Evolutionary conservation across 2,329 filamentous ascomycete species (phyloP).

Genomic region (Hypoxylon sp.): DNA sequence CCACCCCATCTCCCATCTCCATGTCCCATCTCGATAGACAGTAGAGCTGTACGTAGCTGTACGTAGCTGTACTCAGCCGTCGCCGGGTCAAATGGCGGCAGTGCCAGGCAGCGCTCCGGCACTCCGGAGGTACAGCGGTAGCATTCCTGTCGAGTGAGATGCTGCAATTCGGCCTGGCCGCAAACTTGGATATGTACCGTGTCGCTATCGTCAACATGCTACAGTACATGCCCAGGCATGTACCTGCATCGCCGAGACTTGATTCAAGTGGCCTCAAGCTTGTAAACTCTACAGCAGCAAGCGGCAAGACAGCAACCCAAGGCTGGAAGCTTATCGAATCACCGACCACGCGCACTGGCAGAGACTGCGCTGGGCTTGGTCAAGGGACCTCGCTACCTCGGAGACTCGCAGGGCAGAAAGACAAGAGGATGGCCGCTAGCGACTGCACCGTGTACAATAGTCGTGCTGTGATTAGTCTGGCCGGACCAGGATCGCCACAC

Average conservation of each 20-base stretch:
- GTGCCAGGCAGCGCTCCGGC: conserved; percentile 21
- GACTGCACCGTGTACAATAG: conserved; percentile 43
- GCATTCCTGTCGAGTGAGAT: conserved; percentile 19
- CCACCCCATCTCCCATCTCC: conserved; percentile 38
- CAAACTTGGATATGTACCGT: no score
- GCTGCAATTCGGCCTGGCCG: conserved; percentile 28
- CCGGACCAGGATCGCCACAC: conserved; percentile 40
- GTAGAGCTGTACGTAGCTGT: no score
- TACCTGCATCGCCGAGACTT: no score
- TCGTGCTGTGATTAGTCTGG: conserved; percentile 30
- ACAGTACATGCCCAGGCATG: no score
- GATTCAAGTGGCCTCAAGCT: neutral
- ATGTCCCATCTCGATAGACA: no score
- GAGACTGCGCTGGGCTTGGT: neutral
- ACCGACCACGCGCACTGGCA: conserved; percentile 36
- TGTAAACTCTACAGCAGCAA: conserved; percentile 14
- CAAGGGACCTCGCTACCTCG: conserved; percentile 28
- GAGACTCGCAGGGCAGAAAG: no score
- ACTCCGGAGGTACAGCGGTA: conserved; percentile 32
- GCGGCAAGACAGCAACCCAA: no score
- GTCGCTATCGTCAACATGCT: no score
- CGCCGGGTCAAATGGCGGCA: conserved; percentile 6
- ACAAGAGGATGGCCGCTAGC: conserved; percentile 36
- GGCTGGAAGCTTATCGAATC: conserved; percentile 40
- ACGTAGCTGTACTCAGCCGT: conserved; percentile 33